Evolutionary conservation across 768 basidiomycete species (phyloP).

Genomic region (Vararia minispora): DNA sequence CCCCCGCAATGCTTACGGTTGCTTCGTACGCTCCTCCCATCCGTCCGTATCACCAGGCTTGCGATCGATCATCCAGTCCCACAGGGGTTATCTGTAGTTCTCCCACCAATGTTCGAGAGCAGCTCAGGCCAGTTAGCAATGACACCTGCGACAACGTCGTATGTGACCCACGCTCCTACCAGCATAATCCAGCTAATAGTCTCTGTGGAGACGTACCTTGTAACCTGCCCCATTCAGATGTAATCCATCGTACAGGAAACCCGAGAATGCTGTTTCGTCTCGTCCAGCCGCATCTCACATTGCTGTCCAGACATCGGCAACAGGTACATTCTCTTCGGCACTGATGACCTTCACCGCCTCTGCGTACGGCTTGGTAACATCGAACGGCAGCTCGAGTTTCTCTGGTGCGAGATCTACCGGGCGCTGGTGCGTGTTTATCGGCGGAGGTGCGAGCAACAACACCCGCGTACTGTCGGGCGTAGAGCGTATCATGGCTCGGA

Average conservation of each 20-base stretch:
- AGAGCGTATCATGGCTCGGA: constrained; percentile 49
- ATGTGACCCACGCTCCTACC: too few species aligned
- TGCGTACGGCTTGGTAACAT: constrained; percentile 56
- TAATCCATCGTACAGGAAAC: constrained; percentile 62
- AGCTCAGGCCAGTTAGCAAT: too few species aligned
- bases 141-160: too few species aligned
- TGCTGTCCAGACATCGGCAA: constrained; percentile 65
- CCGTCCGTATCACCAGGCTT: too few species aligned
- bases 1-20: too few species aligned
- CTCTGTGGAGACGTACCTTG: constrained; percentile 50
- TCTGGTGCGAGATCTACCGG: constrained; percentile 38
- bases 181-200: too few species aligned
- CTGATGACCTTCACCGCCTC: constrained; percentile 57
- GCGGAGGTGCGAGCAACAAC: constrained; percentile 78
- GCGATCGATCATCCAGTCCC: too few species aligned
- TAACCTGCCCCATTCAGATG: constrained; percentile 75
- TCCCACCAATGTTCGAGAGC: too few species aligned
- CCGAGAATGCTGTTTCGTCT: constrained; percentile 38
- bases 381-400: constrained; percentile 49
- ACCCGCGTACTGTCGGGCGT: constrained; percentile 66
- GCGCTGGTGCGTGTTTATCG: constrained; percentile 58
- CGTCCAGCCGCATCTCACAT: constrained; percentile 69
- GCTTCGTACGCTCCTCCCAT: too few species aligned
- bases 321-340: constrained; percentile 37
- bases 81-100: too few species aligned